Percentiles rank a stretch among this genome's conserved stretches.
Conservation (phyloP, 2,329 filamentous ascomycete genomes). For the Byssoonygena ceratinophila region DNA sequence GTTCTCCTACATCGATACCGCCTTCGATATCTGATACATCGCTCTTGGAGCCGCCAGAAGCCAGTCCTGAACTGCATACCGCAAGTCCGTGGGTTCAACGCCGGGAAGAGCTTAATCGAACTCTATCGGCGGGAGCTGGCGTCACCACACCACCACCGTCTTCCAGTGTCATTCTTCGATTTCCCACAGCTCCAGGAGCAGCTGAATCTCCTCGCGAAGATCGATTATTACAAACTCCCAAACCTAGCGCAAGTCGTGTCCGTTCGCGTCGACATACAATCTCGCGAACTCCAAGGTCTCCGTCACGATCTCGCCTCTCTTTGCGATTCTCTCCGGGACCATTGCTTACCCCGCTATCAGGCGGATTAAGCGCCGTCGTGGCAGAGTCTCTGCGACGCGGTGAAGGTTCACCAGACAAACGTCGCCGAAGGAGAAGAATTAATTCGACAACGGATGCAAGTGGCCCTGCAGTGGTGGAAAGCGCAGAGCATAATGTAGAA, state of each 20-base stretch:
- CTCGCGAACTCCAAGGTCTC: slow-evolving; percentile 31
- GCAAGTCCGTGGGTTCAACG: slow-evolving; percentile 30
- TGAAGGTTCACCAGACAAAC: slow-evolving; percentile 32
- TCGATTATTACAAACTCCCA: slow-evolving; percentile 17
- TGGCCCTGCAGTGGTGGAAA: slow-evolving; percentile 22
- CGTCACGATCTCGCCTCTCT: slow-evolving; percentile 40
- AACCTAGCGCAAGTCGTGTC: slow-evolving; percentile 17
- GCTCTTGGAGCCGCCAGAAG: slow-evolving; percentile 21
- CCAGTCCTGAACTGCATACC: slow-evolving; percentile 27
- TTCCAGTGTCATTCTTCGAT: slow-evolving; percentile 30
- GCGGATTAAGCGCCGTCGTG: slow-evolving; percentile 52
- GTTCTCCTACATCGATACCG: slow-evolving; percentile 25
- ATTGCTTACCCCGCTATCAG: slow-evolving; percentile 50
- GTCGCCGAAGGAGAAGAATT: not conserved
- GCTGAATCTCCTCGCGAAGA: slow-evolving; percentile 19
- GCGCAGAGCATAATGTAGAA: slow-evolving; percentile 15
- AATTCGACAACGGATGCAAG: slow-evolving; percentile 18
- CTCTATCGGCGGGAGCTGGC: not conserved
- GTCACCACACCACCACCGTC: slow-evolving; percentile 22
- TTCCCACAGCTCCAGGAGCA: slow-evolving; percentile 31
- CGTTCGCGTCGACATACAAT: slow-evolving; percentile 22
- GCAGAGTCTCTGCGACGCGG: slow-evolving; percentile 54
- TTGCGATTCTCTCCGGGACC: slow-evolving; percentile 47
- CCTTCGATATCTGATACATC: slow-evolving; percentile 27
- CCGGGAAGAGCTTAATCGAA: not conserved